phyloP scores from a whole-genome alignment of 2,329 filamentous ascomycete genomes.

The Waltergamsia citrina region DNA sequence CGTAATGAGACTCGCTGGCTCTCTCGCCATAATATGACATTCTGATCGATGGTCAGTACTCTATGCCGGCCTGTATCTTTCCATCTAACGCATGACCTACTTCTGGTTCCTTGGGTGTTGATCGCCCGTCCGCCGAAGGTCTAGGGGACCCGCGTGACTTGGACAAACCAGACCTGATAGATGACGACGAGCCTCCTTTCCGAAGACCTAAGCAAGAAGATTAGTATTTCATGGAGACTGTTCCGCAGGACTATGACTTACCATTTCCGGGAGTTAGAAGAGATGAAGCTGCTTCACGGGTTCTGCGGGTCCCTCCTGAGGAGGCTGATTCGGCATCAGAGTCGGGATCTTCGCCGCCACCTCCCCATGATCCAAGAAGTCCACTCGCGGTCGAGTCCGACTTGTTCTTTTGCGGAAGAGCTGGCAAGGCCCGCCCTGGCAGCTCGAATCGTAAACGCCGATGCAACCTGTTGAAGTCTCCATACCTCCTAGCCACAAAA shows the following conservation, averaged over 20 bases:
- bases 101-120: constrained; percentile 1
- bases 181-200: constrained; percentile 15
- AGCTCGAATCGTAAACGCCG: constrained; percentile 74
- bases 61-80: neutral
- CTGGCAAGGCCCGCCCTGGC: constrained; percentile 80
- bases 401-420: constrained; percentile 88
- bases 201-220: constrained; percentile 10
- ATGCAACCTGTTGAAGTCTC: constrained; percentile 75
- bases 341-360: constrained; percentile 51
- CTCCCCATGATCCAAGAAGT: constrained; percentile 39
- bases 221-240: neutral
- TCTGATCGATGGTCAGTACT: constrained; percentile 24
- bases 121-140: constrained; percentile 17
- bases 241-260: neutral
- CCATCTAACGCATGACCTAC: neutral
- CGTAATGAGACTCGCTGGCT: constrained; percentile 84
- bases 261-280: constrained; percentile 17
- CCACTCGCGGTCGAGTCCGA: constrained; percentile 57
- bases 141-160: constrained; percentile 17
- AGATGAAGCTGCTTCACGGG: constrained; percentile 9
- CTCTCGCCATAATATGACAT: constrained; percentile 68
- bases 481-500: constrained; percentile 78
- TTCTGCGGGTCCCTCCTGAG: constrained; percentile 62
- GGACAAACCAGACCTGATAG: constrained; percentile 20
- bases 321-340: constrained; percentile 75